Conservation (phyloP, 2,329 filamentous ascomycete genomes). For the Fusarium pseudoanthophilum region DNA sequence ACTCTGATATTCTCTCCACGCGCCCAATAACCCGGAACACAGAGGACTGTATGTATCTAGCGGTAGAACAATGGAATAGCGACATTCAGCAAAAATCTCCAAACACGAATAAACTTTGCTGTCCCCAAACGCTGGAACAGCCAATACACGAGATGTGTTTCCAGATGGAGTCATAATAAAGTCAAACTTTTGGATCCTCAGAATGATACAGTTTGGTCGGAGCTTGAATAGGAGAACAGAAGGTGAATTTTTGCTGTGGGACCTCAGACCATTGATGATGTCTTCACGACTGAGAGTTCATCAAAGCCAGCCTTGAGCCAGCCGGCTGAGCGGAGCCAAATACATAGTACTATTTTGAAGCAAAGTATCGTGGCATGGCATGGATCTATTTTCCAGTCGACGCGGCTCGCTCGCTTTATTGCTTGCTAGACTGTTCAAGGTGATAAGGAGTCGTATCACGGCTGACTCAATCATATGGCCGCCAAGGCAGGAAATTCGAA, state of each 20-base stretch:
- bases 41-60: not conserved
- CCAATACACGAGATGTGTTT: not conserved
- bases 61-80: not conserved
- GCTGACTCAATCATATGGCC: conserved; percentile 32
- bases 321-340: not conserved
- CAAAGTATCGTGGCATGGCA: not conserved
- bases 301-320: not conserved
- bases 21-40: not conserved
- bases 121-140: not conserved
- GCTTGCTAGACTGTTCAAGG: not conserved
- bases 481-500: conserved; percentile 3
- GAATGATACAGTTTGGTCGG: not conserved
- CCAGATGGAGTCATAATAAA: conserved; percentile 7
- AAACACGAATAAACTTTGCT: not conserved
- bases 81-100: not conserved
- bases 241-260: conserved; percentile 4
- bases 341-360: not conserved
- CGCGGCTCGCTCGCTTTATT: not conserved
- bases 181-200: conserved; percentile 3
- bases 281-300: not conserved
- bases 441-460: conserved; percentile 8
- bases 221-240: conserved; percentile 2
- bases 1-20: not conserved
- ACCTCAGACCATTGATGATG: not conserved
- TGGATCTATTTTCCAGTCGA: not conserved